Base-by-base conservation (phyloP, 208 protist genomes). In the Vickermania ingenoplastis region DNA sequence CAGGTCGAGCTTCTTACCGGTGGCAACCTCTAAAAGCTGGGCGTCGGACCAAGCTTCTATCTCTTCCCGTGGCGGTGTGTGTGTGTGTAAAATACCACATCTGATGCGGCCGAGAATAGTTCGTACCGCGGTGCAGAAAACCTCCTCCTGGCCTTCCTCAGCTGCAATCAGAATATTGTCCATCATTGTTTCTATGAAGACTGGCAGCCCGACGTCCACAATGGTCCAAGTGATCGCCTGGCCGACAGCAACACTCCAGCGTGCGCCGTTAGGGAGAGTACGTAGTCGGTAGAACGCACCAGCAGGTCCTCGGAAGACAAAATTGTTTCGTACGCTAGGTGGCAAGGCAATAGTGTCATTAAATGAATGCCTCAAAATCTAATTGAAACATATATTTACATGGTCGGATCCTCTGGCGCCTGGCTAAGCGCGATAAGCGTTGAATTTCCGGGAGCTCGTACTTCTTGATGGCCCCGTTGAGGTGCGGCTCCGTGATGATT, bases 101-200 rank as follows among this genome's bases (percentile, higher is more conserved):
- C 59, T 48, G 21, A 65, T 70, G 14, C 41, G 65, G 17, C 17
- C 36, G 36, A 48, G 36, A 17, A 48, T 17, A 17, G 36, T n/a
- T n/a, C 36, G 36, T 7, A 48, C 17, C 11, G 36, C 36, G 11
- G 7, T 48, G 11, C 7, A 17, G 36, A 48, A 48, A n/a, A 17
- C 36, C 7, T 7, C 36, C 17, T 48, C n/a, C n/a, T n/a, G n/a
- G n/a, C n/a, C n/a, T n/a, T n/a, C n/a, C n/a, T n/a, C n/a, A n/a
- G n/a, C n/a, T n/a, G n/a, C n/a, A n/a, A n/a, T n/a, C n/a, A n/a
- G n/a, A n/a, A n/a, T n/a, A n/a, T n/a, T n/a, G n/a, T 48, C 36
- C 7, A 48, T 48, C 36, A 48, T 48, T 7, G 36, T 48, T n/a
- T n/a, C 7, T 7, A 48, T 48, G 36, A 48, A 7, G 11, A 48